Evolutionary conservation across 306 rosid species (phyloP).

Genomic region (Luffa acutangula): DNA sequence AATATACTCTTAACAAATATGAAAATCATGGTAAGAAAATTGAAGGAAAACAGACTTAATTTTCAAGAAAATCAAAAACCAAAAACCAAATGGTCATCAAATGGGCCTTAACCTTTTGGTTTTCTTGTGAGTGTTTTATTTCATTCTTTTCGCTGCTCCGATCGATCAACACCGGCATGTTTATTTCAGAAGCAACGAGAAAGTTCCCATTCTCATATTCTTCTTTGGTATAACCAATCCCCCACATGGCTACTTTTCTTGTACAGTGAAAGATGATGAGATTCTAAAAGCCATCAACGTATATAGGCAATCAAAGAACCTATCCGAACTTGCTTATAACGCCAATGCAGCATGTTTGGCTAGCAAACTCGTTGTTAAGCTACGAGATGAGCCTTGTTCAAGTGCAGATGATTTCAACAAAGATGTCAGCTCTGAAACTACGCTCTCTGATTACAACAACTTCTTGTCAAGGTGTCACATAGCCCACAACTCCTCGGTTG

Average conservation of each 20-base stretch:
- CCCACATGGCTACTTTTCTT: neutral
- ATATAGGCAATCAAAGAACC: slow-evolving; percentile 22
- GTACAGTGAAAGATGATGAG: slow-evolving; percentile 10
- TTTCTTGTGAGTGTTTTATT: neutral
- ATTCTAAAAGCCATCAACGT: slow-evolving; percentile 50
- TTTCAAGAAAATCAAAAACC: too few species aligned
- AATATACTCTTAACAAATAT: too few species aligned
- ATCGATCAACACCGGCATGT: neutral
- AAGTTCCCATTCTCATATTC: too few species aligned
- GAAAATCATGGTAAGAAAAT: too few species aligned
- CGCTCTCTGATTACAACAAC: slow-evolving; percentile 18
- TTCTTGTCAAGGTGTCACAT: slow-evolving; percentile 32
- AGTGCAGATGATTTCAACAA: slow-evolving; percentile 7
- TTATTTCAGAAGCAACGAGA: too few species aligned
- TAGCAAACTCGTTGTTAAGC: slow-evolving; percentile 23
- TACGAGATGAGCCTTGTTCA: slow-evolving; percentile 31
- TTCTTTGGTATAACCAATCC: neutral
- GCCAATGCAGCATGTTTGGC: slow-evolving; percentile 50
- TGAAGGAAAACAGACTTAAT: too few species aligned
- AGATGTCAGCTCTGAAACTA: slow-evolving; percentile 15
- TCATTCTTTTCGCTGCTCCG: neutral
- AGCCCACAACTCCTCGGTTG: slow-evolving; percentile 29
- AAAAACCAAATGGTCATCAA: too few species aligned
- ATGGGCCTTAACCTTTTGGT: too few species aligned
- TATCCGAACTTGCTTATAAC: slow-evolving; percentile 15